These are phyloP conservation scores for Brettanomyces naardenensis DNA, from an alignment of 805 yeast species.

Conservation along the genomic window DNA sequence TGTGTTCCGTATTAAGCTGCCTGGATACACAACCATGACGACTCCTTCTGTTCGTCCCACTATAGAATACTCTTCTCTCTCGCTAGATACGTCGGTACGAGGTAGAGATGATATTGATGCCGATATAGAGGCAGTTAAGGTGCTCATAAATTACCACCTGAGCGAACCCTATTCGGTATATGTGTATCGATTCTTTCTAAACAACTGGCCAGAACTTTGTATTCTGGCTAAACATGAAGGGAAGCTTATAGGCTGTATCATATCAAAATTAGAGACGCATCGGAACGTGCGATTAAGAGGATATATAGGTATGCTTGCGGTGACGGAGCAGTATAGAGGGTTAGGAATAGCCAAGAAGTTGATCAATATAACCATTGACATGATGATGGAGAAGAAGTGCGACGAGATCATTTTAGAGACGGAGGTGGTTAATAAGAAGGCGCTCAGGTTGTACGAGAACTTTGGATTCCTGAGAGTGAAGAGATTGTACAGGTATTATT, in stretches of 20 bases:
- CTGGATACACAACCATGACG: too few relatives aligned
- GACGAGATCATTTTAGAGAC: slow-evolving; percentile 95
- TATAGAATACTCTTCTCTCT: slow-evolving; percentile 16
- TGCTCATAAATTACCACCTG: slow-evolving; percentile 61
- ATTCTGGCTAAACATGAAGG: slow-evolving; percentile 44
- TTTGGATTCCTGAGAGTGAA: slow-evolving; percentile 30
- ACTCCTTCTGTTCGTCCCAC: neutral
- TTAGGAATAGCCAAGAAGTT: slow-evolving; percentile 74
- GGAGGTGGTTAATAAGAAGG: slow-evolving; percentile 61
- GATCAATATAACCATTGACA: slow-evolving; percentile 52
- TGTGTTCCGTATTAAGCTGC: too few relatives aligned
- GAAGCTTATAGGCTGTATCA: slow-evolving; percentile 68
- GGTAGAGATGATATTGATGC: slow-evolving; percentile 16
- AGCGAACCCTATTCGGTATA: slow-evolving; percentile 93
- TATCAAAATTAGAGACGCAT: slow-evolving; percentile 76
- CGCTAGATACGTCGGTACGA: slow-evolving; percentile 12
- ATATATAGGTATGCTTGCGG: slow-evolving; percentile 94
- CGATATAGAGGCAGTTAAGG: slow-evolving; percentile 44
- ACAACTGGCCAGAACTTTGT: slow-evolving; percentile 86
- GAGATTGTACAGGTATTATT: slow-evolving; percentile 76
- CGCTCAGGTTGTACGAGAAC: slow-evolving; percentile 28
- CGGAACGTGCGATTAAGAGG: slow-evolving; percentile 71
- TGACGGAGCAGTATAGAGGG: slow-evolving; percentile 63
- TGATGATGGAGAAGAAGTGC: slow-evolving; percentile 55
- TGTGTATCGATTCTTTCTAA: slow-evolving; percentile 84